Evolutionary conservation across 495 filamentous ascomycete genomes (phyloP).

Genomic region (Daldinia childiae): DNA sequence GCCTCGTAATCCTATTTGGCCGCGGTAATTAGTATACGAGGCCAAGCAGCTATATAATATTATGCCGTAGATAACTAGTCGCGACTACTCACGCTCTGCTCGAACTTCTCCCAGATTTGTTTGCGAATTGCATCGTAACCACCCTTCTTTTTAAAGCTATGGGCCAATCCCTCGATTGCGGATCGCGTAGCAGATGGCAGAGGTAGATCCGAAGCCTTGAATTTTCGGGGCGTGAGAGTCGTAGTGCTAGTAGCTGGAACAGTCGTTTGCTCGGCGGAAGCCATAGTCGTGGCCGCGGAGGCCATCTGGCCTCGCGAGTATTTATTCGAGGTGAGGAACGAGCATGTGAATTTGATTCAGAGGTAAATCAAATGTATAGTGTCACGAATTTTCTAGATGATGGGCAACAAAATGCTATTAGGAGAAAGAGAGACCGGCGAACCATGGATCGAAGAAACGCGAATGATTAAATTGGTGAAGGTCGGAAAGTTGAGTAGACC

Average conservation of each 20-base stretch:
- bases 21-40: conserved; percentile 8
- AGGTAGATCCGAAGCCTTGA: conserved; percentile 86
- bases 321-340: conserved; percentile 6
- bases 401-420: not conserved
- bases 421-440: not conserved
- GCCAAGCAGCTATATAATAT: not conserved
- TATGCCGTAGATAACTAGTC: not conserved
- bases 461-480: conserved; percentile 5
- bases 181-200: conserved; percentile 74
- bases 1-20: conserved; percentile 68
- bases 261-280: conserved; percentile 51
- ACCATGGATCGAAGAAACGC: not conserved
- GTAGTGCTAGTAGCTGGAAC: conserved; percentile 50
- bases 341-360: conserved; percentile 15
- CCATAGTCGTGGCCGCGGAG: conserved; percentile 52
- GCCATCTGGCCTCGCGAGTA: conserved; percentile 36
- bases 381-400: not conserved
- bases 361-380: not conserved
- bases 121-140: conserved; percentile 87
- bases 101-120: conserved; percentile 80
- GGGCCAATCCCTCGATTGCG: conserved; percentile 79
- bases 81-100: conserved; percentile 69
- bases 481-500: conserved; percentile 4
- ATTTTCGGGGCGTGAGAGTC: conserved; percentile 66
- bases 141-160: conserved; percentile 91